phyloP scores from a whole-genome alignment of 2,329 filamentous ascomycete genomes.

The Hypocrella siamensis region DNA sequence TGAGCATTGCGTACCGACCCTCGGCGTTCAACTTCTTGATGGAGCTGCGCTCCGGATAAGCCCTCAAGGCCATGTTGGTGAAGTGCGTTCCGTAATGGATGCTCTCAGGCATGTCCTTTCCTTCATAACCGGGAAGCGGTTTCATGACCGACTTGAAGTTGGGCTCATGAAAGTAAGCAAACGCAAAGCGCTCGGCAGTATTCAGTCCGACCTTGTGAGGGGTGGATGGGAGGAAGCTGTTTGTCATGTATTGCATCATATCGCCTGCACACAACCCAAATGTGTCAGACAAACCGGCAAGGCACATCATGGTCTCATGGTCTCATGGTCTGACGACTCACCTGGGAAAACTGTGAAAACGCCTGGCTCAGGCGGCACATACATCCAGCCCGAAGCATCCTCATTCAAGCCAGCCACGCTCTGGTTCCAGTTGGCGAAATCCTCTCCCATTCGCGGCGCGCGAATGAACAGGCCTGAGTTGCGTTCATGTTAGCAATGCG shows the following conservation, averaged over 20 bases:
- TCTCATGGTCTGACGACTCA: slow-evolving; percentile 9
- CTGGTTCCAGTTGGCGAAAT: slow-evolving; percentile 27
- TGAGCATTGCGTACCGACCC: slow-evolving; percentile 10
- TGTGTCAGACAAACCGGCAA: not conserved
- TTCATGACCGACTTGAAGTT: slow-evolving; percentile 28
- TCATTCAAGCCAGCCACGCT: slow-evolving; percentile 27
- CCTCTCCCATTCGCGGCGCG: slow-evolving; percentile 22
- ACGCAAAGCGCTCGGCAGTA: slow-evolving; percentile 27
- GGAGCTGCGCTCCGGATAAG: slow-evolving; percentile 30
- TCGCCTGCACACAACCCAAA: slow-evolving; percentile 18
- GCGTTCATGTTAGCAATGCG: not conserved
- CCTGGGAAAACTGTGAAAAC: slow-evolving; percentile 34
- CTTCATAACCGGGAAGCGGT: slow-evolving; percentile 23
- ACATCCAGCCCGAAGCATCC: slow-evolving; percentile 29
- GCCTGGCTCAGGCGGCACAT: slow-evolving; percentile 26
- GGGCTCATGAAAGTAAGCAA: slow-evolving; percentile 36
- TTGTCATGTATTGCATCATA: slow-evolving; percentile 36
- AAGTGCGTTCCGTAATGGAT: slow-evolving; percentile 37
- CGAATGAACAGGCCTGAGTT: slow-evolving; percentile 26
- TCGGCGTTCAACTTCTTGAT: slow-evolving; percentile 19
- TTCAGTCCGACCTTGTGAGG: slow-evolving; percentile 36
- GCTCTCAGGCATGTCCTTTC: slow-evolving; percentile 16
- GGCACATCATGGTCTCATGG: not conserved
- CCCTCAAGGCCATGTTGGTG: slow-evolving; percentile 33
- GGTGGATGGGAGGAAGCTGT: slow-evolving; percentile 27